These are phyloP conservation scores for Scheffersomyces stambukii DNA, from an alignment of 1,139 yeast species.

Conservation along the genomic window DNA sequence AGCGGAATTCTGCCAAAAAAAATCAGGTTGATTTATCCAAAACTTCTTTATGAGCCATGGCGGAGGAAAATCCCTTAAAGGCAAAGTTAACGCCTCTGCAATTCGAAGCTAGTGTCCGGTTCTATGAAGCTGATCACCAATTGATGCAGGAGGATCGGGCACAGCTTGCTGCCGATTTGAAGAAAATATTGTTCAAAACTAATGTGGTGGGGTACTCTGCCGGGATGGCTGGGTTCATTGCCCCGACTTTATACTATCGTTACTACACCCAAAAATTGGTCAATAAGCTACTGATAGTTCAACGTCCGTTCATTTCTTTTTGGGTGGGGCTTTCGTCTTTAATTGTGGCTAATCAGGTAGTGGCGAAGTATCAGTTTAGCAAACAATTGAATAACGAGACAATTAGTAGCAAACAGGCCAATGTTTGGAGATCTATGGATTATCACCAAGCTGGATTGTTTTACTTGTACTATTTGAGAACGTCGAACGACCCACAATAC, in stretches of 20 bases:
- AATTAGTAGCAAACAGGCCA: constrained; percentile 5
- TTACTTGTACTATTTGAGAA: constrained; percentile 30
- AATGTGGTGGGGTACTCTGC: constrained; percentile 23
- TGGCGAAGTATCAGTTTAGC: constrained; percentile 22
- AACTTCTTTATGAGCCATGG: background rate
- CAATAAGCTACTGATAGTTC: constrained; percentile 12
- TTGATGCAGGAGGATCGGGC: constrained; percentile 28
- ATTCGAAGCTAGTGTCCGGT: constrained; percentile 29
- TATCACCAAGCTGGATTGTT: constrained; percentile 34
- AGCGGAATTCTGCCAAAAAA: too few species aligned
- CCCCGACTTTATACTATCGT: constrained; percentile 22
- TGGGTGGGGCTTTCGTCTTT: constrained; percentile 24
- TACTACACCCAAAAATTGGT: constrained; percentile 6
- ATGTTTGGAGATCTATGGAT: constrained; percentile 40
- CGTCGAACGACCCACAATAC: constrained; percentile 31
- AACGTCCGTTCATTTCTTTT: constrained; percentile 33
- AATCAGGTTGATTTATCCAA: background rate
- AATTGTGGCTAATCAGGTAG: constrained; percentile 22
- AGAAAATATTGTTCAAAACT: constrained; percentile 21
- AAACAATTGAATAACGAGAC: constrained; percentile 6
- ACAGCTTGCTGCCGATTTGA: constrained; percentile 28
- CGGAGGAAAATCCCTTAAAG: constrained; percentile 8
- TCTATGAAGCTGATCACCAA: constrained; percentile 41
- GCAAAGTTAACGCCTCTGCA: constrained; percentile 25
- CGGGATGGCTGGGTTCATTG: constrained; percentile 21